Evolutionary conservation across 2,329 filamentous ascomycete genomes (phyloP).

Genomic region (Aspergillus hiratsukae): DNA sequence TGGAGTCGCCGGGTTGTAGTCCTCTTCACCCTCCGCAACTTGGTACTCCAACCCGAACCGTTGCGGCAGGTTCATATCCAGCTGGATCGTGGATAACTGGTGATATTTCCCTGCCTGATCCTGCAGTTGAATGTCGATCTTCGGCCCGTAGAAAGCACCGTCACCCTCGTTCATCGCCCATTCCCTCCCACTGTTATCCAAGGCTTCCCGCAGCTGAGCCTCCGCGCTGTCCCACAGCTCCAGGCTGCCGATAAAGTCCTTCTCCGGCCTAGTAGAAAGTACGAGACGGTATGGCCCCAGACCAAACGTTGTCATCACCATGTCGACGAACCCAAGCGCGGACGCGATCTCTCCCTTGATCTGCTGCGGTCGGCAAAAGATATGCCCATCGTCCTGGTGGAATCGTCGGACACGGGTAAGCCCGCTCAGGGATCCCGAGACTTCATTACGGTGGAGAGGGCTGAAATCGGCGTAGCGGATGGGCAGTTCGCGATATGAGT

Average conservation of each 20-base stretch:
- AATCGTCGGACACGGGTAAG: slow-evolving; percentile 80
- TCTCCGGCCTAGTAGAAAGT: slow-evolving; percentile 71
- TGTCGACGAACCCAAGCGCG: slow-evolving; percentile 69
- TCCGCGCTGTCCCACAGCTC: slow-evolving; percentile 69
- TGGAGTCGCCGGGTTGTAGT: slow-evolving; percentile 39
- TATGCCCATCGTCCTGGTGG: slow-evolving; percentile 87
- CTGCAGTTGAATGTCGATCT: slow-evolving; percentile 79
- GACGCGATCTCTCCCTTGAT: slow-evolving; percentile 69
- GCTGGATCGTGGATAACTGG: slow-evolving; percentile 82
- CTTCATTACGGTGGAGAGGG: slow-evolving; percentile 79
- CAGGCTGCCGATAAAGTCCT: slow-evolving; percentile 70
- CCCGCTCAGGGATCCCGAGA: slow-evolving; percentile 74
- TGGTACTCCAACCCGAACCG: slow-evolving; percentile 74
- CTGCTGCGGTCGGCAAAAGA: slow-evolving; percentile 77
- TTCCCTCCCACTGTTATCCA: slow-evolving; percentile 59
- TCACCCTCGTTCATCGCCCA: slow-evolving; percentile 78
- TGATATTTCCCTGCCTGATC: slow-evolving; percentile 82
- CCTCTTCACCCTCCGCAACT: slow-evolving; percentile 42
- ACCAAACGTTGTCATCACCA: slow-evolving; percentile 65
- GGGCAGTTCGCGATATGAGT: slow-evolving; percentile 75
- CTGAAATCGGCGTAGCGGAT: slow-evolving; percentile 85
- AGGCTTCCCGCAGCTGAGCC: slow-evolving; percentile 58
- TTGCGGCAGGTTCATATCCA: slow-evolving; percentile 84
- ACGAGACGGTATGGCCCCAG: slow-evolving; percentile 71
- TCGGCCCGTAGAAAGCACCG: slow-evolving; percentile 86